phyloP scores from a whole-genome alignment of 192 early-diverging fungal species.

The Backusella parvicylindrica region DNA sequence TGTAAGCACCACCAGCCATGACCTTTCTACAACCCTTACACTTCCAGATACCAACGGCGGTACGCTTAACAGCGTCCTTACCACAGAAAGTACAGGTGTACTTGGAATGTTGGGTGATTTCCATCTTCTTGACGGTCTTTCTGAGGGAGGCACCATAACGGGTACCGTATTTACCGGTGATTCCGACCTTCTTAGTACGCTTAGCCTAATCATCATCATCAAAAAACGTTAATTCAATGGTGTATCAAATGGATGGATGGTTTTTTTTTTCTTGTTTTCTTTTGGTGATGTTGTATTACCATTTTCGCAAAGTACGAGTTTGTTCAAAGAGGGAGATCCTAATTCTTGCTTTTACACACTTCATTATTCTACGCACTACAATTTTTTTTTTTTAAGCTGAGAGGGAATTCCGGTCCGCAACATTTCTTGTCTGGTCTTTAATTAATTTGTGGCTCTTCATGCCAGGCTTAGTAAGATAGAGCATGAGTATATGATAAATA shows the following conservation, averaged over 20 bases:
- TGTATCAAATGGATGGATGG: constrained; percentile 28
- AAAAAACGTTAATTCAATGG: neutral
- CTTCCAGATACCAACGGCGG: constrained; percentile 98
- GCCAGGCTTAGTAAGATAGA: too few relatives aligned
- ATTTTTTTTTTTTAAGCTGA: neutral
- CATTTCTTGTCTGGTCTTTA: too few relatives aligned
- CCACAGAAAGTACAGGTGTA: constrained; percentile 99
- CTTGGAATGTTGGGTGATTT: constrained; percentile 99
- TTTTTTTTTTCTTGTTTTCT: neutral
- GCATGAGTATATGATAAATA: too few relatives aligned
- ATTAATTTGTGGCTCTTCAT: too few relatives aligned
- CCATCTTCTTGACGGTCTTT: constrained; percentile 98
- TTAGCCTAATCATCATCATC: constrained; percentile 57
- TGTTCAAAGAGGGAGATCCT: constrained; percentile 12
- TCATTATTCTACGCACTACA: neutral
- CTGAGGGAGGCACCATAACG: constrained; percentile 99
- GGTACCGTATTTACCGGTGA: constrained; percentile 99
- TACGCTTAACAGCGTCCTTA: constrained; percentile 93
- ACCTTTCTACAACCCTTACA: constrained; percentile 94
- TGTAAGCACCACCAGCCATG: constrained; percentile 62
- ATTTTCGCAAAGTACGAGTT: constrained; percentile 12
- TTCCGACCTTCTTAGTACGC: constrained; percentile 97
- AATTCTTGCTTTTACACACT: neutral
- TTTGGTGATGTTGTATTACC: neutral
- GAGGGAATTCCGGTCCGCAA: neutral